Evolutionary conservation across 768 basidiomycete genomes (phyloP).

Genomic region (Pisolithus orientalis): DNA sequence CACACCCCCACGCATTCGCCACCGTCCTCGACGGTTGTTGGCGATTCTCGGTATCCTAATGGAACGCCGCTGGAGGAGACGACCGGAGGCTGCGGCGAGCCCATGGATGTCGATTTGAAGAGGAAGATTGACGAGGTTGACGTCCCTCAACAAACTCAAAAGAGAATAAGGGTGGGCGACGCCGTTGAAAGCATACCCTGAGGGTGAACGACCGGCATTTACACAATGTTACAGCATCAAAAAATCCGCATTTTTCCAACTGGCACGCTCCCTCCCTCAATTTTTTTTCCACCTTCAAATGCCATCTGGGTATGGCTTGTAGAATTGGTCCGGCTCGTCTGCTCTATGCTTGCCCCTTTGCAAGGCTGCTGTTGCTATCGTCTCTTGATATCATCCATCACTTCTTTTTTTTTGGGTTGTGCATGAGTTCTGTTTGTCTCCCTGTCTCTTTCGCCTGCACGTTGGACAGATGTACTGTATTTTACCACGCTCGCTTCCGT

Average conservation of each 20-base stretch:
- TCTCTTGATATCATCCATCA: conserved; percentile 21
- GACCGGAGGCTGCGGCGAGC: conserved; percentile 23
- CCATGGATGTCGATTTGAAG: conserved; percentile 55
- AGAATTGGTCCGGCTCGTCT: conserved; percentile 17
- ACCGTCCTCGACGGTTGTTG: conserved; percentile 31
- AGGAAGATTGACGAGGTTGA: conserved; percentile 52
- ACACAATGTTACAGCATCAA: conserved; percentile 15
- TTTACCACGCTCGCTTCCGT: conserved; percentile 12
- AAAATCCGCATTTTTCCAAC: conserved; percentile 20
- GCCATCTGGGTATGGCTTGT: conserved; percentile 24
- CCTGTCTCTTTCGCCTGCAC: conserved; percentile 14
- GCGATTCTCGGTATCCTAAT: conserved; percentile 28
- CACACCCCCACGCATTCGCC: conserved; percentile 50
- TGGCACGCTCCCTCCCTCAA: conserved; percentile 13
- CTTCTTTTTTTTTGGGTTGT: conserved; percentile 28
- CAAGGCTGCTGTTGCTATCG: conserved; percentile 17
- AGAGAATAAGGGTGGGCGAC: conserved; percentile 70
- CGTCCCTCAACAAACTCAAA: conserved; percentile 45
- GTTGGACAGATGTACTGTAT: conserved; percentile 33
- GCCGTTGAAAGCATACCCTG: conserved; percentile 50
- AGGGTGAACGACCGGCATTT: conserved; percentile 12
- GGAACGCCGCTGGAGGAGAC: conserved; percentile 35
- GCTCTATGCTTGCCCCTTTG: conserved; percentile 19
- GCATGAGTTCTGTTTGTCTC: conserved; percentile 1
- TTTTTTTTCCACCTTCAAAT: conserved; percentile 11